Base-by-base conservation (phyloP, 148 eudicot species). In the Rhododendron williamsianum region DNA sequence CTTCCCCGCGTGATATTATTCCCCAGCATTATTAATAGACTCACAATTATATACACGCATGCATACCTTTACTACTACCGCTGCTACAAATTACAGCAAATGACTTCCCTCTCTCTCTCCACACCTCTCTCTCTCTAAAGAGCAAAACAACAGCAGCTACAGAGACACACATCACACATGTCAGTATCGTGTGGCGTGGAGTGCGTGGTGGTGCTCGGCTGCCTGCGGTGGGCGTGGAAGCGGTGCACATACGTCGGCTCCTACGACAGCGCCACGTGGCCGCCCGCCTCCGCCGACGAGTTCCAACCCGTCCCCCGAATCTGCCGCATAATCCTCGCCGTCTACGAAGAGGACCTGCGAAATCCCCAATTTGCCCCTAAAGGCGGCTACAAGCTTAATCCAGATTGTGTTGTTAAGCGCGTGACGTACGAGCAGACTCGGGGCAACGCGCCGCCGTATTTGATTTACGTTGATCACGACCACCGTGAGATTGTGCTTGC, bases 161-260 rank as follows among this genome's bases (percentile, higher is more conserved):
- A 69, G 35, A 21, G 56, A 6, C 10, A 5, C 12, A 0, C 4
- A 51, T 51, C 60, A 58, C 73, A 52, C 25, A 94, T 94, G 96
- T 94, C 95, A 2, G 88, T 94, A 16, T 71, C 89, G 45, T 91
- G 94, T 51, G 97, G 97, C 6, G 91, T 90, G 9, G 98, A 92
- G 80, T 93, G 98, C 84, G 92, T 96, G 4, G 78, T 94, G 35
- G 78, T 84, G 1, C 76, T 94, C 9, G 98, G 98, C 23, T 94
- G 91, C 81, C 43, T 90, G 5, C 93, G 99, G 0, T 96, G 99
- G 99, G 89, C 86, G 3, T 96, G 98, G 98, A 96, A 93, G 80
- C 94, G 98, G 19, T 96, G 99, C 93, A 96, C 98, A 4, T 90
- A 97, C 89, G 88, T 92, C 51, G 99, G 99, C 84, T 89, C 96